Evolutionary conservation across 1,139 yeast species (phyloP), one percentile per base, ranked within the genome.

Genomic region (Pichia sp.): DNA sequence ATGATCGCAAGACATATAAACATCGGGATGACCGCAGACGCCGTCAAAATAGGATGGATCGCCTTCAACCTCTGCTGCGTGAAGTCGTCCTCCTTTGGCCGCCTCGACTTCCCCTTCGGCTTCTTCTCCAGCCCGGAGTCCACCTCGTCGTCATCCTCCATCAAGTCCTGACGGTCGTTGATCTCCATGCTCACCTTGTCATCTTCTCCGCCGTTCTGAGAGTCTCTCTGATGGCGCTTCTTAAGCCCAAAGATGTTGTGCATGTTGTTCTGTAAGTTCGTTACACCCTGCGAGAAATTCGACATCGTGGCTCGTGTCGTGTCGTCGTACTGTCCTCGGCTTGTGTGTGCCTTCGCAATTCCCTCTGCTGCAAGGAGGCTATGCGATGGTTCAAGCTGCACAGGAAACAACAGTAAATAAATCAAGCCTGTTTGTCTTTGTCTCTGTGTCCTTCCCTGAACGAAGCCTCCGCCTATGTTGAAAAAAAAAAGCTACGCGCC

Each of bases 21-120:
- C 53, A 92, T 67, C 2, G 97, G 97, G 57, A 93, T 80, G 45
- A 92, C 95, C 4, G 95, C 87, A 67, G 81, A 85, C 23, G 97
- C 97, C 0, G 98, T 92, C 62, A 92, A 78, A 52, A 93, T 93
- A 1, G 98, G 98, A 67, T 78, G 79, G 57, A 78, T 70, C 1
- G 87, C 82, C 52, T 73, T 76, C 51, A 83, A 67, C 56, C 79
- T 70, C 63, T 83, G 88, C 62, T 83, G 95, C 51, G 89, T 80
- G 66, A 87, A 87, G 23, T 81, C 81, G 66, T 80, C 84, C 57
- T 79, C 78, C 6, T 76, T 75, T 11, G 89, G 89, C 65, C 78
- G 78, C 62, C 79, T 75, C 44, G 76, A 71, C 65, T 77, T 76
- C 53, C 70, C 71, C 61, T 73, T 71, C 29, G 56, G 57, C 4